Evolutionary conservation across 345 rosid genomes (phyloP).

Genomic region (Dovyalis caffra): DNA sequence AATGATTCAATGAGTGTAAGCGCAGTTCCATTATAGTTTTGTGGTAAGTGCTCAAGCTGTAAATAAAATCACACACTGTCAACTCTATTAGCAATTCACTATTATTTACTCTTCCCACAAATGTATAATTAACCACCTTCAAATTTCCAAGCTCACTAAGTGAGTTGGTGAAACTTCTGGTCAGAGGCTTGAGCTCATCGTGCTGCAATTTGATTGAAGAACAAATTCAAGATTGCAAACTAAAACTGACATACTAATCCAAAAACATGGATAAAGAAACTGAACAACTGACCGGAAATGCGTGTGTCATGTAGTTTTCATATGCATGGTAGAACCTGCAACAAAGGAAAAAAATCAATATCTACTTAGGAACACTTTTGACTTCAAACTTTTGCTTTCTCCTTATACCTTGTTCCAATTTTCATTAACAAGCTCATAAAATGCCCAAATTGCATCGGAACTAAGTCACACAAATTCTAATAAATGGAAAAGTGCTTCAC

Average conservation of each 20-base stretch:
- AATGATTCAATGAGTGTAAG: constrained; percentile 88
- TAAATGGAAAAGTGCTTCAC: not conserved
- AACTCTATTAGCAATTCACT: not conserved
- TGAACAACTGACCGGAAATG: constrained; percentile 73
- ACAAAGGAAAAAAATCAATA: not conserved
- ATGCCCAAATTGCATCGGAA: not conserved
- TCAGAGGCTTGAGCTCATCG: constrained; percentile 92
- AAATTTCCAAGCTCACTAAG: constrained; percentile 96
- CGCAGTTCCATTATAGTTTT: constrained; percentile 82
- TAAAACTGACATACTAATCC: not conserved
- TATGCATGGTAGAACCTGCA: constrained; percentile 95
- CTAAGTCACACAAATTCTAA: not conserved
- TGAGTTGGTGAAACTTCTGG: constrained; percentile 80
- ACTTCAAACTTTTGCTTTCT: not conserved
- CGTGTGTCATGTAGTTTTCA: constrained; percentile 81
- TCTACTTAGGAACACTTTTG: not conserved
- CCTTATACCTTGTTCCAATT: not conserved
- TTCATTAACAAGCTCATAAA: not conserved
- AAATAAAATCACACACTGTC: constrained; percentile 31
- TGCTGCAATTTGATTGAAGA: constrained; percentile 46
- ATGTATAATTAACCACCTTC: constrained; percentile 41
- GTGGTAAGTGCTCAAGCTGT: constrained; percentile 89
- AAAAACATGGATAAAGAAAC: constrained; percentile 8
- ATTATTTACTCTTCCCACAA: not conserved
- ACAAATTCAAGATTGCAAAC: constrained; percentile 7